These are phyloP conservation scores for Cynanchum wilfordii DNA, from an alignment of 257 asterid genomes.

Conservation along the genomic window DNA sequence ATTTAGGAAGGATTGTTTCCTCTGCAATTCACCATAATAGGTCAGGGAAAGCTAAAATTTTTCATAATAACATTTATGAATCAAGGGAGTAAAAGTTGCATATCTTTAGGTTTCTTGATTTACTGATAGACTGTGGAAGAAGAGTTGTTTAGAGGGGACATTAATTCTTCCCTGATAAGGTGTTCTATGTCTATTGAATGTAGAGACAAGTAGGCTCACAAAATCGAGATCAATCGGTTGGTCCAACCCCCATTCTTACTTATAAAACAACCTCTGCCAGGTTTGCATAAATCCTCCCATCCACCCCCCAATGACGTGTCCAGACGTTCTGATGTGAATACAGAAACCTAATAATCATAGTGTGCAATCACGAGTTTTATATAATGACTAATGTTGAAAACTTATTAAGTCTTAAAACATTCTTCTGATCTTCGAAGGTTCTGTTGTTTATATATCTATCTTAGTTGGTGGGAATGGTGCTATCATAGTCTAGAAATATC, in stretches of 20 bases:
- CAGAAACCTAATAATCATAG: not conserved
- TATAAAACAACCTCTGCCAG: not conserved
- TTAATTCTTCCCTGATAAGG: not conserved
- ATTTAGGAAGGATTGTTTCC: not conserved
- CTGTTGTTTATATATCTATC: not conserved
- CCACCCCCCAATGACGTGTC: too few species aligned
- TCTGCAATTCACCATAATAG: not conserved
- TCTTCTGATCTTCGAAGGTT: not conserved
- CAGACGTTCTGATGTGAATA: not conserved
- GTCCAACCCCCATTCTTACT: not conserved
- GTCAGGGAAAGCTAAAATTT: not conserved
- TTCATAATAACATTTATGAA: not conserved
- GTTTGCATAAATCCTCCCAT: not conserved
- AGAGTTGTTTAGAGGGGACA: not conserved
- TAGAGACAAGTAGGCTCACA: not conserved
- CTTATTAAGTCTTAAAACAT: not conserved
- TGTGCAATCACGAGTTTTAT: not conserved
- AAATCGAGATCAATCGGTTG: not conserved
- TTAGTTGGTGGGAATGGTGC: not conserved
- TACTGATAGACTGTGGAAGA: not conserved
- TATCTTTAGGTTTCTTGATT: not conserved
- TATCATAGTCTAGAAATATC: not conserved
- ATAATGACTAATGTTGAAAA: not conserved
- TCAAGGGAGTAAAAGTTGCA: not conserved
- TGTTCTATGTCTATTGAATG: not conserved